A percentile compares a stretch with the other conserved stretches of the same genome.
These are phyloP conservation scores for Omphalotus olearius DNA, from an alignment of 1,284 basidiomycete genomes.

Conservation along the genomic window DNA sequence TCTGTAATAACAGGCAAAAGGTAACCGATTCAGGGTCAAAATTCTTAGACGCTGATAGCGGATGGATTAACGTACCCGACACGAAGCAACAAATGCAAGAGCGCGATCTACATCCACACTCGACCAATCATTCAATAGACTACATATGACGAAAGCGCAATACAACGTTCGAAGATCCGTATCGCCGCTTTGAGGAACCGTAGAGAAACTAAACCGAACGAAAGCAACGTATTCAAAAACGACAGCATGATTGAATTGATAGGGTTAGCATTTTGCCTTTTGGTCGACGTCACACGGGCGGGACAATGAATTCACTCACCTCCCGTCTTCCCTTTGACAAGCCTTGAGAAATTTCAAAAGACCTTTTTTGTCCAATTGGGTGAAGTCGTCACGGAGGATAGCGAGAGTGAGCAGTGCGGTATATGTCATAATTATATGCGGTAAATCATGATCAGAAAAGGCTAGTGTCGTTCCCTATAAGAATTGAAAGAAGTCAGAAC, in stretches of 20 bases:
- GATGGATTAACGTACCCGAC: conserved; percentile 52
- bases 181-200: conserved; percentile 61
- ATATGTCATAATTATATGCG: conserved; percentile 92
- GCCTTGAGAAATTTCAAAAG: conserved; percentile 58
- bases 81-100: conserved; percentile 59
- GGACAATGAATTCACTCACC: conserved; percentile 43
- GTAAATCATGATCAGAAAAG: conserved; percentile 39
- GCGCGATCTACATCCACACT: conserved; percentile 63
- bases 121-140: conserved; percentile 76
- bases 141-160: conserved; percentile 81
- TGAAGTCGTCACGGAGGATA: conserved; percentile 80
- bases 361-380: conserved; percentile 58
- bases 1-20: conserved; percentile 40
- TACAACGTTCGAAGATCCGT: conserved; percentile 83
- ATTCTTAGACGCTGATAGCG: neutral
- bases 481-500: neutral
- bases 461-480: conserved; percentile 2
- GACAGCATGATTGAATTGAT: too few species aligned
- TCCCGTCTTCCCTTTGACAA: conserved; percentile 80
- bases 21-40: too few species aligned
- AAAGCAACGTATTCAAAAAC: conserved; percentile 5
- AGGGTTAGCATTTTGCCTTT: neutral
- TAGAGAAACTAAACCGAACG: conserved; percentile 62
- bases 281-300: neutral
- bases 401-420: conserved; percentile 79